These are phyloP conservation scores for Chionographis japonica DNA, from an alignment of 106 monocot species.

Conservation along the genomic window DNA sequence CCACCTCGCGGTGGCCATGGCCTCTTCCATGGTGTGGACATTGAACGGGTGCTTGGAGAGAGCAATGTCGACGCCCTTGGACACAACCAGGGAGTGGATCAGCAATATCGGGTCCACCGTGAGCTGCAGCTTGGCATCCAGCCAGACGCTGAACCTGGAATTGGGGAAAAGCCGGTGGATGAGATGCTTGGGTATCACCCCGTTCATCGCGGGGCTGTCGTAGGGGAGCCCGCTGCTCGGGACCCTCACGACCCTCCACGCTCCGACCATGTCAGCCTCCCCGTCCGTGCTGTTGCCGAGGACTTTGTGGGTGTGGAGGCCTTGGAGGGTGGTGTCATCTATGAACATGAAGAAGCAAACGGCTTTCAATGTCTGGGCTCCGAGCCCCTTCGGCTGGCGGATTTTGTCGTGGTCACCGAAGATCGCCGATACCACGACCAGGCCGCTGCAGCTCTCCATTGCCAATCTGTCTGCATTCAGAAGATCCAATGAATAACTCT, in stretches of 20 bases:
- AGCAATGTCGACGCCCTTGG: conserved; percentile 61
- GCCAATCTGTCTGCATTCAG: conserved; percentile 51
- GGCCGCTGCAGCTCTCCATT: conserved; percentile 69
- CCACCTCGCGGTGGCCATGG: conserved; percentile 86
- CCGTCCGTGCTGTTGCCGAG: neutral
- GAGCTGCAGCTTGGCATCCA: conserved; percentile 90
- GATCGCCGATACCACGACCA: conserved; percentile 75
- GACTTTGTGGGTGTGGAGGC: conserved; percentile 50
- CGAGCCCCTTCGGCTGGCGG: conserved; percentile 77
- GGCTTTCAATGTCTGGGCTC: conserved; percentile 34
- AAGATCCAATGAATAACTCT: no score
- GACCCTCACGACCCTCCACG: conserved; percentile 63
- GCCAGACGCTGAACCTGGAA: conserved; percentile 75
- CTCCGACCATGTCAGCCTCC: conserved; percentile 31
- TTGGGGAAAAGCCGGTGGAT: conserved; percentile 83
- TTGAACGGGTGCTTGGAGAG: conserved; percentile 83
- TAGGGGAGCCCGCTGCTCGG: conserved; percentile 41
- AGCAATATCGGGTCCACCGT: conserved; percentile 74
- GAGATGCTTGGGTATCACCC: conserved; percentile 74
- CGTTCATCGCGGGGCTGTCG: conserved; percentile 72
- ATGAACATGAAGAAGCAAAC: conserved; percentile 97
- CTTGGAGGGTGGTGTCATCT: conserved; percentile 49
- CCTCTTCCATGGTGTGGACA: conserved; percentile 82
- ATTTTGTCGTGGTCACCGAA: conserved; percentile 84
- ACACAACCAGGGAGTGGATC: conserved; percentile 55